Base-by-base conservation (phyloP, 345 rosid genomes). In the Geranium brycei region DNA sequence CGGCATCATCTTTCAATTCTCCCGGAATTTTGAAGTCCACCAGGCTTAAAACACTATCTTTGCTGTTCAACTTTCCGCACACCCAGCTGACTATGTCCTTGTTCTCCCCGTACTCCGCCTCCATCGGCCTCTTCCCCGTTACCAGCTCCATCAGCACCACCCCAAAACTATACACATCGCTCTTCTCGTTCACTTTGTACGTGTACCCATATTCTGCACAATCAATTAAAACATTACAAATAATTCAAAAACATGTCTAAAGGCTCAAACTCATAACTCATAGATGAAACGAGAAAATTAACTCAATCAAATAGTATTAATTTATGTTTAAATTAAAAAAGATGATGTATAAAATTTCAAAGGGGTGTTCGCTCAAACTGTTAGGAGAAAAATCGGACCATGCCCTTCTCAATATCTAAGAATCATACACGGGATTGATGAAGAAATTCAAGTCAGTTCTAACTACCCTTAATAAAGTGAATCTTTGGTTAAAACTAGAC, bases 111-210 rank as follows among this genome's bases (percentile, higher is more conserved):
- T 58, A 90, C 72, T 87, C 96, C 0, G 81, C 71, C 72, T 92
- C 97, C 57, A 89, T 86, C 28, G 98, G 87, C 73, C 76, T 84
- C 70, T 78, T 93, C 10, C 97, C 97, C 0, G 84, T 90, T 59
- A 93, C 90, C 1, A 90, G 80, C 80, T 93, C 99, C 91, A 90
- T 85, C 61, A 93, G 62, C 31, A 93, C 96, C 40, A 93, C 99
- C 4, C 97, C 99, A 18, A 87, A 92, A 71, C 98, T 89, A 19
- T 92, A 92, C 66, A 92, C 98, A 56, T 92, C 97, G 62, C 87
- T 83, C 80, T 89, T 93, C 77, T 93, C 99, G 7, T 71, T 81
- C 63, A 93, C 95, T 64, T 80, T 93, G 72, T 68, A 79, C 0
- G 97, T 77, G 74, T 90, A 93, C 13, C 91, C 99, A 60, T 89